These are phyloP conservation scores for Pulicaria dysenterica DNA, from an alignment of 129 eudicot species.

Conservation along the genomic window DNA sequence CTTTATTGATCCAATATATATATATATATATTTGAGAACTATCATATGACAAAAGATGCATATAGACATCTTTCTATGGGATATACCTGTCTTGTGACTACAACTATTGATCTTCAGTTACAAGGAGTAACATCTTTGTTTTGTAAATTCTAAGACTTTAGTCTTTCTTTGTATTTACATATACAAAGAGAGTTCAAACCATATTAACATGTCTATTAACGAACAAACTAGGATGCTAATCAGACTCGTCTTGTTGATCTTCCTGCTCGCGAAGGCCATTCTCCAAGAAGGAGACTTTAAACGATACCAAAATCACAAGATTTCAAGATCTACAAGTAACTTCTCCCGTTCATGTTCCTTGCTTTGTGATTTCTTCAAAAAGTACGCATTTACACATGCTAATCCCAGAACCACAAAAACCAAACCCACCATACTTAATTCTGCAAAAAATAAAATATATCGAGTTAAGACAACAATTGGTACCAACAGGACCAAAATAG, in stretches of 20 bases:
- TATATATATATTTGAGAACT: too few species aligned
- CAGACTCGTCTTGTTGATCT: background rate
- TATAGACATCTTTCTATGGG: too few species aligned
- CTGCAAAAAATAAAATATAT: constrained; percentile 29
- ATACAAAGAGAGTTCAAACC: background rate
- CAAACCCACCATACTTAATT: constrained; percentile 25
- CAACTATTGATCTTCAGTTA: background rate
- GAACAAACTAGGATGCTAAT: background rate
- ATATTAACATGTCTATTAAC: background rate
- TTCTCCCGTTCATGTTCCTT: constrained; percentile 30
- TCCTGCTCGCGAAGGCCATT: background rate
- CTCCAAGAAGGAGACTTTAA: background rate
- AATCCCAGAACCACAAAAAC: constrained; percentile 36
- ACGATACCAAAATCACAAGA: constrained; percentile 19
- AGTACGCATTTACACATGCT: constrained; percentile 28
- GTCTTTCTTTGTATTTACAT: background rate
- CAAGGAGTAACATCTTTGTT: background rate
- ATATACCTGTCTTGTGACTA: too few species aligned
- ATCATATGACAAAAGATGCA: background rate
- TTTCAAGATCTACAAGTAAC: constrained; percentile 40
- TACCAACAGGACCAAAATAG: too few species aligned
- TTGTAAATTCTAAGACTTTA: background rate
- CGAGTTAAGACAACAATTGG: background rate
- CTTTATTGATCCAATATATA: too few species aligned
- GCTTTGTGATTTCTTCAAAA: constrained; percentile 27